Evolutionary conservation across 176 grass and related monocot genomes (phyloP).

Genomic region (Carex scoparia): DNA sequence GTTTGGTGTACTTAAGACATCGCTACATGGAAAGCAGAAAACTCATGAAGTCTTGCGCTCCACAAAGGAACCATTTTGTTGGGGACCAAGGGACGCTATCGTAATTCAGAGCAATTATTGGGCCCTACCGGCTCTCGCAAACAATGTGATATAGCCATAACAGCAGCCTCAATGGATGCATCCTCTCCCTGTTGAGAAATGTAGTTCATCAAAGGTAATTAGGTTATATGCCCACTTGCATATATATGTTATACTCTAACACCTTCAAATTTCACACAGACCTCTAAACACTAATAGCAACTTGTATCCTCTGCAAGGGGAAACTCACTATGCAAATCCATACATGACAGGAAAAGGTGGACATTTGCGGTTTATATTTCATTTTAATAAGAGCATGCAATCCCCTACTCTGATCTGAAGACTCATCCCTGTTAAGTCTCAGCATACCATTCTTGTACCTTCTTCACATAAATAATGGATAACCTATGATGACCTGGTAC

Average conservation of each 20-base stretch:
- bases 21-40: neutral
- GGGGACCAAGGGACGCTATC: conserved; percentile 25
- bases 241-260: neutral
- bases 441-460: neutral
- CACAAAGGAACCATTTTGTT: neutral
- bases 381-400: neutral
- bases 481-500: neutral
- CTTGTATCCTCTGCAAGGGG: neutral
- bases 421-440: neutral
- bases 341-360: neutral
- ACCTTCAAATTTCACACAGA: neutral
- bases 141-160: conserved; percentile 72
- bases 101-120: conserved; percentile 64
- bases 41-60: neutral
- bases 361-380: neutral
- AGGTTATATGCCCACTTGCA: neutral
- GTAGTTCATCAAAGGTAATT: neutral
- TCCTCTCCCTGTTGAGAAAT: conserved; percentile 67
- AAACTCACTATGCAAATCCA: neutral
- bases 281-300: neutral
- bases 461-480: neutral
- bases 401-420: neutral
- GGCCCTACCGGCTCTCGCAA: conserved; percentile 55
- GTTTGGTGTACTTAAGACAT: neutral
- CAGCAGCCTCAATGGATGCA: conserved; percentile 85